phyloP scores from a whole-genome alignment of 1,284 basidiomycete genomes.

The Ustilago bromivora region DNA sequence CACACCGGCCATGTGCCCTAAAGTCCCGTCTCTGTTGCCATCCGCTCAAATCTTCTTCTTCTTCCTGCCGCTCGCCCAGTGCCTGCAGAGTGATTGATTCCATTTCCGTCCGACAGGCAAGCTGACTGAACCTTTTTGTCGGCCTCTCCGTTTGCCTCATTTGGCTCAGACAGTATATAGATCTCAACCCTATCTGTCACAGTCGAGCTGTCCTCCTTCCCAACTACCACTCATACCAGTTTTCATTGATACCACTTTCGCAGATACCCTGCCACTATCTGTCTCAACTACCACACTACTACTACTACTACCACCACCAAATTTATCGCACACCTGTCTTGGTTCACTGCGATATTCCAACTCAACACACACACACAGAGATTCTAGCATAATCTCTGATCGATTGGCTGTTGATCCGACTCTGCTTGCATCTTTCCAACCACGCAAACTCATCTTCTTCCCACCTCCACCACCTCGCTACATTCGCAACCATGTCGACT shows the following conservation, averaged over 20 bases:
- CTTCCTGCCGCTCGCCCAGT: neutral
- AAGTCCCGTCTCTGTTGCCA: neutral
- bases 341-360: conserved; percentile 39
- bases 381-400: conserved; percentile 16
- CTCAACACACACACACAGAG: neutral
- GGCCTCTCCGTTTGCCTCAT: conserved; percentile 1
- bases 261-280: conserved; percentile 47
- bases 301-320: neutral
- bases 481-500: conserved; percentile 40
- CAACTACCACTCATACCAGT: conserved; percentile 35
- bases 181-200: neutral
- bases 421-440: conserved; percentile 10
- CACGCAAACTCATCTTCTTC: neutral
- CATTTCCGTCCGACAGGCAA: neutral
- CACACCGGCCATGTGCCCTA: conserved; percentile 5
- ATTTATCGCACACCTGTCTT: conserved; percentile 48
- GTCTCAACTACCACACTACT: conserved; percentile 12
- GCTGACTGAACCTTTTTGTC: conserved; percentile 5
- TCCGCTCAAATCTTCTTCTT: neutral
- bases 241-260: conserved; percentile 28
- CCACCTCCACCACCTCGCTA: neutral
- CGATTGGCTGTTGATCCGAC: conserved; percentile 39
- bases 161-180: conserved; percentile 32
- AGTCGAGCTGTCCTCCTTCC: neutral
- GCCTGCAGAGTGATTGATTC: neutral